Percentiles rank a stretch among this genome's conserved stretches.
These are phyloP conservation scores for Clausena lansium DNA, from an alignment of 345 rosid genomes.

Conservation along the genomic window DNA sequence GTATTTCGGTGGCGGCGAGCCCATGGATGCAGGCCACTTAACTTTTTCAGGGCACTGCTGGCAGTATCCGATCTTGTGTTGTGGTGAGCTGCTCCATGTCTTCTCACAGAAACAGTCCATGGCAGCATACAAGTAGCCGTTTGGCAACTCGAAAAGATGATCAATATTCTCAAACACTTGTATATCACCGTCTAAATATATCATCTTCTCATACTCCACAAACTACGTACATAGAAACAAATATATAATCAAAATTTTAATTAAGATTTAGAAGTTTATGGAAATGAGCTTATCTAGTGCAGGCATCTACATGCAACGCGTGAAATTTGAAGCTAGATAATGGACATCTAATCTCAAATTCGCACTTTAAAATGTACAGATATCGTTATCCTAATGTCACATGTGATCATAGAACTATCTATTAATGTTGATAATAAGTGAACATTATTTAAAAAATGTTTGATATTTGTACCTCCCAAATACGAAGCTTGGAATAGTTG, in stretches of 20 bases:
- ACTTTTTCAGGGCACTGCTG: conserved; percentile 60
- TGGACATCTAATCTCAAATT: too few relatives aligned
- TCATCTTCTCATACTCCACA: conserved; percentile 61
- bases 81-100: conserved; percentile 44
- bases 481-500: conserved; percentile 76
- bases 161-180: conserved; percentile 64
- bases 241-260: neutral
- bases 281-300: too few relatives aligned
- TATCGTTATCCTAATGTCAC: too few relatives aligned
- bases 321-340: too few relatives aligned
- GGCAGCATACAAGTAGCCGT: conserved; percentile 55
- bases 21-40: conserved; percentile 45
- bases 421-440: too few relatives aligned
- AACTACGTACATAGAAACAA: conserved; percentile 29
- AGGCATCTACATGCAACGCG: too few relatives aligned
- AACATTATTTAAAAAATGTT: too few relatives aligned
- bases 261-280: too few relatives aligned
- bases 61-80: conserved; percentile 57
- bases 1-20: conserved; percentile 48
- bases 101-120: conserved; percentile 68
- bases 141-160: conserved; percentile 48
- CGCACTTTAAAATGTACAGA: too few relatives aligned
- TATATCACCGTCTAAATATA: conserved; percentile 65
- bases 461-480: conserved; percentile 58
- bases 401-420: neutral